These are phyloP conservation scores for Aspergillus egyptiacus DNA, from an alignment of 495 filamentous ascomycete species.

Conservation along the genomic window DNA sequence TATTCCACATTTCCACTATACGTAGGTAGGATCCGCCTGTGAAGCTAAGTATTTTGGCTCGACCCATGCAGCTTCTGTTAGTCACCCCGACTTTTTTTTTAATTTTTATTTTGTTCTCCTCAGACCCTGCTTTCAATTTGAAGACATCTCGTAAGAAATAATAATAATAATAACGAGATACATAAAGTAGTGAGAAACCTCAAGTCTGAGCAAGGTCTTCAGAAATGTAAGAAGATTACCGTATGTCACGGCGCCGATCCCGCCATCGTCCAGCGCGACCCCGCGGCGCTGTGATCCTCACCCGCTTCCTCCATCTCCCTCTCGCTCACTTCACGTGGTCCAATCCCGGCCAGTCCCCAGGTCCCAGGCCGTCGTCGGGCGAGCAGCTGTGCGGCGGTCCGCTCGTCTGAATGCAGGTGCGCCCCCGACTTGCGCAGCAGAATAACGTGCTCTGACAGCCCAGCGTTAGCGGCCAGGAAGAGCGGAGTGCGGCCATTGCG, in stretches of 20 bases:
- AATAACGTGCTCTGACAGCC: constrained; percentile 53
- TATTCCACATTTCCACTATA: no score
- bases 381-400: constrained; percentile 44
- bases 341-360: constrained; percentile 45
- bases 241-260: constrained; percentile 31
- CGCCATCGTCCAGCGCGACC: constrained; percentile 23
- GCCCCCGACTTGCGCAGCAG: constrained; percentile 66
- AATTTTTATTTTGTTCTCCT: no score
- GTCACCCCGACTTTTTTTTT: no score
- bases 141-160: no score
- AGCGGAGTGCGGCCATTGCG: constrained; percentile 74
- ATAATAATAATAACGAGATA: no score
- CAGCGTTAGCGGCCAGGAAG: constrained; percentile 64
- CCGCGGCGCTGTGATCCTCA: constrained; percentile 7
- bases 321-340: constrained; percentile 32
- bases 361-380: constrained; percentile 39
- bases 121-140: neutral
- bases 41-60: no score
- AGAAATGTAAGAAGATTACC: neutral
- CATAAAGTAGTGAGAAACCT: no score
- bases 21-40: no score
- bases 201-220: neutral
- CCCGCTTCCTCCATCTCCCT: constrained; percentile 29
- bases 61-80: no score
- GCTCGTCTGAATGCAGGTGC: constrained; percentile 60